phyloP scores from a whole-genome alignment of 2,329 filamentous ascomycete species.

The Aspergillus transmontanensis region DNA sequence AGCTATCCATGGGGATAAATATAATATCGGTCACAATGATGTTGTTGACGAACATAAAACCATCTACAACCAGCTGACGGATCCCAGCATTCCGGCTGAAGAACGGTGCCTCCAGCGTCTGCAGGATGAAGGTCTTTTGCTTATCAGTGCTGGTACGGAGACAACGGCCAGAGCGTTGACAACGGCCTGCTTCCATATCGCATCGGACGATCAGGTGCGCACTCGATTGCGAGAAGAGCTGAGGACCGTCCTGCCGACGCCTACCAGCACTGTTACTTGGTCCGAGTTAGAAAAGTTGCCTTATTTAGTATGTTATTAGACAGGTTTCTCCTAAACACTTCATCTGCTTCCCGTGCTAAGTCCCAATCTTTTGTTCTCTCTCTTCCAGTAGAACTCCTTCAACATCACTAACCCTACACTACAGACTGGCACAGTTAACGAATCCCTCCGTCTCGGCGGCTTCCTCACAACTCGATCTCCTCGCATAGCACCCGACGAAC shows the following conservation, averaged over 20 bases:
- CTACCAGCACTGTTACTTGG: constrained; percentile 24
- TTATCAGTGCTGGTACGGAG: constrained; percentile 40
- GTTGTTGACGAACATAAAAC: constrained; percentile 8
- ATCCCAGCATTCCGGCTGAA: constrained; percentile 36
- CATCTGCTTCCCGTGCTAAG: rapidly evolving
- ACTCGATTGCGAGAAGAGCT: constrained; percentile 31
- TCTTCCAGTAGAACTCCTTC: rapidly evolving
- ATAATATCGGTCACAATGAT: neutral
- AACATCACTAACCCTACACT: no score
- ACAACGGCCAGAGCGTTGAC: constrained; percentile 36
- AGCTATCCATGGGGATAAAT: constrained; percentile 10
- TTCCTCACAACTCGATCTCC: constrained; percentile 9
- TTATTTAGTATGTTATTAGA: constrained; percentile 31
- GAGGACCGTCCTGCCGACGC: constrained; percentile 28
- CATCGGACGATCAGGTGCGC: constrained; percentile 21
- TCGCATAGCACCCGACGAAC: constrained; percentile 10
- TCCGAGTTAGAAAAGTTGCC: constrained; percentile 41
- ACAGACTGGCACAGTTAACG: constrained; percentile 15
- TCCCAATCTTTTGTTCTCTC: no score
- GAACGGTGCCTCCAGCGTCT: constrained; percentile 40
- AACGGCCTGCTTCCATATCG: constrained; percentile 35
- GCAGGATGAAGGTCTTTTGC: constrained; percentile 33
- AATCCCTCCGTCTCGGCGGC: constrained; percentile 13
- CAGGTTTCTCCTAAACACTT: neutral
- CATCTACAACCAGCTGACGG: constrained; percentile 35